Percentiles rank a stretch among this genome's conserved stretches.
Evolutionary conservation across 1,284 basidiomycete genomes (phyloP).

Genomic region (Ganoderma multipileum): DNA sequence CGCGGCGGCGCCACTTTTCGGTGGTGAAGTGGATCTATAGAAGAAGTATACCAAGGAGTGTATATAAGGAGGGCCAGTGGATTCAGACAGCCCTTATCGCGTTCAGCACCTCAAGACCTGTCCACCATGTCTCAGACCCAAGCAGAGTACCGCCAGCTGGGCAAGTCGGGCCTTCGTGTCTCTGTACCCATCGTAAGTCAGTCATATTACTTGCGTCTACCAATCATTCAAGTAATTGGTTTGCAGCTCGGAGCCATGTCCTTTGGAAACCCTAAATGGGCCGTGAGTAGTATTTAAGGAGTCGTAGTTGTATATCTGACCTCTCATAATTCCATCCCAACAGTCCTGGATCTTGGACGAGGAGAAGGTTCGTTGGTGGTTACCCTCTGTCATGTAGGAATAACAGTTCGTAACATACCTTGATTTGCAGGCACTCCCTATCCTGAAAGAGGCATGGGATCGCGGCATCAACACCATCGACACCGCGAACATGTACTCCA

Average conservation of each 20-base stretch:
- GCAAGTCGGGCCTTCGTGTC: conserved; percentile 55
- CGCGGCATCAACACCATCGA: conserved; percentile 59
- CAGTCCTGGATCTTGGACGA: conserved; percentile 53
- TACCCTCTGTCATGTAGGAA: not conserved
- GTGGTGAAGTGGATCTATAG: not conserved
- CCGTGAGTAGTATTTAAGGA: conserved; percentile 28
- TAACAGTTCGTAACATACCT: not conserved
- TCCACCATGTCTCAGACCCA: not conserved
- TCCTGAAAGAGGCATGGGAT: conserved; percentile 58
- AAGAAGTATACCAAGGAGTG: not conserved
- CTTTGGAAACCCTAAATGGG: conserved; percentile 50
- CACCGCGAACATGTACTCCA: conserved; percentile 65
- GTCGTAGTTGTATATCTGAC: not conserved
- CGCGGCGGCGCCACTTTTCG: not conserved
- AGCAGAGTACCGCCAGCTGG: conserved; percentile 50
- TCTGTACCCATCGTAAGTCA: conserved; percentile 52
- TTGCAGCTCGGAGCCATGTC: conserved; percentile 54
- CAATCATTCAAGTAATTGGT: too few species aligned
- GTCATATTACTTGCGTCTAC: too few species aligned
- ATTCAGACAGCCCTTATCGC: not conserved
- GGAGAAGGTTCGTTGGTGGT: conserved; percentile 39
- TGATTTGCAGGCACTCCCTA: conserved; percentile 35
- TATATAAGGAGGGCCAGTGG: not conserved
- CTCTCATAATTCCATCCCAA: not conserved
- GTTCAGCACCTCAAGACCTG: not conserved